Percentiles rank a stretch among this genome's conserved stretches.
Conservation (phyloP, 225 moss, liverwort and hornwort genomes). For the Antitrichia curtipendula region DNA sequence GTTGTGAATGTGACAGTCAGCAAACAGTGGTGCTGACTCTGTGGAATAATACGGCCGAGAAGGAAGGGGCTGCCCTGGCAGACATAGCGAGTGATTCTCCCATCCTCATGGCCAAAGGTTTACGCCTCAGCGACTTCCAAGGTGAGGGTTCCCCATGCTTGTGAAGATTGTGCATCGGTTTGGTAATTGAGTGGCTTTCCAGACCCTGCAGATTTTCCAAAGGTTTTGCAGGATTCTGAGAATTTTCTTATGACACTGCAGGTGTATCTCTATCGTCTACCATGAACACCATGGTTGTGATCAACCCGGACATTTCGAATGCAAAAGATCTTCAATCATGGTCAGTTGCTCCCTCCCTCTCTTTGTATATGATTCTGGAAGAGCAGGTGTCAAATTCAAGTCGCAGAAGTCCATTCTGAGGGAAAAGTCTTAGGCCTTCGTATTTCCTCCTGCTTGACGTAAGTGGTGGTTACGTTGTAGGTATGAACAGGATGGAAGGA, state of each 20-base stretch:
- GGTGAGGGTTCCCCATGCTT: slow-evolving; percentile 1
- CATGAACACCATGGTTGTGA: slow-evolving; percentile 39
- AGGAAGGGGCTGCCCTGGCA: slow-evolving; percentile 35
- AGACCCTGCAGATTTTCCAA: too few species aligned
- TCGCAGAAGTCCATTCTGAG: not conserved
- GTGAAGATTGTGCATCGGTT: not conserved
- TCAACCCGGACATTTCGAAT: slow-evolving; percentile 53
- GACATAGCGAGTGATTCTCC: slow-evolving; percentile 39
- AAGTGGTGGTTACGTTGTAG: not conserved
- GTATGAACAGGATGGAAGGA: slow-evolving; percentile 48
- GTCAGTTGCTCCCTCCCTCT: not conserved
- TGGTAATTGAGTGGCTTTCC: not conserved
- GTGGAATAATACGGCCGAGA: slow-evolving; percentile 61
- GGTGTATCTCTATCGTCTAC: slow-evolving; percentile 72
- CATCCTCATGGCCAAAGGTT: slow-evolving; percentile 33
- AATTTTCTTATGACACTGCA: not conserved
- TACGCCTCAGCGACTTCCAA: slow-evolving; percentile 71
- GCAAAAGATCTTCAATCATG: slow-evolving; percentile 40
- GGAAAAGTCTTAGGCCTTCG: not conserved
- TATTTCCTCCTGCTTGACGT: not conserved
- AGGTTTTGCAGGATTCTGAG: not conserved
- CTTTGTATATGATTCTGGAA: too few species aligned
- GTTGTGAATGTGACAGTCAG: slow-evolving; percentile 20
- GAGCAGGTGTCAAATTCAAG: too few species aligned
- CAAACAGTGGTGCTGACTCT: slow-evolving; percentile 67